These are phyloP conservation scores for Tricholoma hemisulphureum DNA, from an alignment of 768 basidiomycete species.

Conservation along the genomic window DNA sequence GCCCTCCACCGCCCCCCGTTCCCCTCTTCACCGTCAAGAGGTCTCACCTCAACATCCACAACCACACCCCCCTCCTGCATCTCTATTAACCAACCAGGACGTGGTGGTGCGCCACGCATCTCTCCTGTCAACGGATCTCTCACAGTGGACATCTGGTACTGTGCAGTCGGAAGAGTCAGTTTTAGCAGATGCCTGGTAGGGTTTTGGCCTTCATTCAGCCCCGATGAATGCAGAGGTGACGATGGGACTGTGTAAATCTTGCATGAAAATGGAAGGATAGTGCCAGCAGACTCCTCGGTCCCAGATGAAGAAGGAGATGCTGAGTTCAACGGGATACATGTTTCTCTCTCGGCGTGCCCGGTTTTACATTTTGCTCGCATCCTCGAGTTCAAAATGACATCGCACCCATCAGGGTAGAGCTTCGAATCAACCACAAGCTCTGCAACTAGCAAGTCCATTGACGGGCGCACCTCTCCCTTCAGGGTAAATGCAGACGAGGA, in stretches of 20 bases:
- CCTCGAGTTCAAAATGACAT: conserved; percentile 45
- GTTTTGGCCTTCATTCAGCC: conserved; percentile 42
- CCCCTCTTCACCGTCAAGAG: conserved; percentile 30
- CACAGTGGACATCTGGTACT: conserved; percentile 72
- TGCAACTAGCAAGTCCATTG: conserved; percentile 70
- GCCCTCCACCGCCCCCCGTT: conserved; percentile 36
- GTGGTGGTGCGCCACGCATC: conserved; percentile 53
- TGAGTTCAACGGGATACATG: conserved; percentile 33
- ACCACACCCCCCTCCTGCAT: conserved; percentile 52
- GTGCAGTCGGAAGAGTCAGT: conserved; percentile 78
- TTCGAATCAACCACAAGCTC: conserved; percentile 83
- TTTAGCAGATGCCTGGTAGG: conserved; percentile 76
- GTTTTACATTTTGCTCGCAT: conserved; percentile 34
- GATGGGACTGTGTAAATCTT: conserved; percentile 76
- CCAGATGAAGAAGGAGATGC: conserved; percentile 4
- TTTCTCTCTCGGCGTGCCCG: conserved; percentile 20
- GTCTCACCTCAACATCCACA: conserved; percentile 57
- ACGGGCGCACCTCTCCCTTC: conserved; percentile 58
- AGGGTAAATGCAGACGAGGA: conserved; percentile 60
- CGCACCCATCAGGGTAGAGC: conserved; percentile 76
- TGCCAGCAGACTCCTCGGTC: conserved; percentile 13
- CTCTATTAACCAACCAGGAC: conserved; percentile 71
- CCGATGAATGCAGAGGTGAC: conserved; percentile 78
- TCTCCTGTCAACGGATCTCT: conserved; percentile 80
- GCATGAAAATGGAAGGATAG: conserved; percentile 52